These are phyloP conservation scores for Zymoseptoria tritici DNA, from an alignment of 2,329 filamentous ascomycete genomes.

Conservation along the genomic window DNA sequence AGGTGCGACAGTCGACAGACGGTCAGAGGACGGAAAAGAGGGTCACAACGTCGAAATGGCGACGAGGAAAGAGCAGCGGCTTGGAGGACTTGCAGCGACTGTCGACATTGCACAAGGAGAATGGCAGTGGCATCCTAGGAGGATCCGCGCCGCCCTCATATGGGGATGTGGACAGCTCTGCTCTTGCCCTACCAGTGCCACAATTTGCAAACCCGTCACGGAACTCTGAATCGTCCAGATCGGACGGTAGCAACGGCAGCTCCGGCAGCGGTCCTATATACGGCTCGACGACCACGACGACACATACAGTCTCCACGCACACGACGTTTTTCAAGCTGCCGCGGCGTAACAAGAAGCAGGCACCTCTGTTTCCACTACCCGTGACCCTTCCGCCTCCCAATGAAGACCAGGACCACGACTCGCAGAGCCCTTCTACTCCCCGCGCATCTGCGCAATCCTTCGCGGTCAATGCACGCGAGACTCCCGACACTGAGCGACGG, in stretches of 20 bases:
- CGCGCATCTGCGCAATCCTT: conserved; percentile 28
- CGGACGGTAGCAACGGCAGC: conserved; percentile 60
- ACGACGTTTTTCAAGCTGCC: conserved; percentile 75
- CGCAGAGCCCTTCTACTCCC: conserved; percentile 32
- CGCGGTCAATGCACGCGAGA: conserved; percentile 13
- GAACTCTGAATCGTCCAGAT: conserved; percentile 80
- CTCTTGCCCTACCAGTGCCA: conserved; percentile 56
- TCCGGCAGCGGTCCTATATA: conserved; percentile 51
- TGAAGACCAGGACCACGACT: conserved; percentile 34
- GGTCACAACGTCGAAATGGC: conserved; percentile 21
- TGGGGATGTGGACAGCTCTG: conserved; percentile 53
- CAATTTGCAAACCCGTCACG: conserved; percentile 32
- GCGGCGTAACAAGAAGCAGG: conserved; percentile 66
- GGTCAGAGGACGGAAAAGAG: conserved; percentile 16
- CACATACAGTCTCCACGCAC: conserved; percentile 52
- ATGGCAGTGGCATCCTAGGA: conserved; percentile 21
- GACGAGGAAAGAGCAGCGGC: conserved; percentile 26
- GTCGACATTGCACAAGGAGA: conserved; percentile 47
- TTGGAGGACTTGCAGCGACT: conserved; percentile 44
- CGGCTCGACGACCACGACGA: conserved; percentile 51
- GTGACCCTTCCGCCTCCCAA: conserved; percentile 55
- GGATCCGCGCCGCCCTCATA: conserved; percentile 47
- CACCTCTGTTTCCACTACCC: conserved; percentile 80
- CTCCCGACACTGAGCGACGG: conserved; percentile 15
- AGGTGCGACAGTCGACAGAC: conserved; percentile 15